A percentile compares a stretch with the other conserved stretches of the same genome.
phyloP scores from a whole-genome alignment of 352 stramenopile genomes.

The Elongisporangium anandrum region DNA sequence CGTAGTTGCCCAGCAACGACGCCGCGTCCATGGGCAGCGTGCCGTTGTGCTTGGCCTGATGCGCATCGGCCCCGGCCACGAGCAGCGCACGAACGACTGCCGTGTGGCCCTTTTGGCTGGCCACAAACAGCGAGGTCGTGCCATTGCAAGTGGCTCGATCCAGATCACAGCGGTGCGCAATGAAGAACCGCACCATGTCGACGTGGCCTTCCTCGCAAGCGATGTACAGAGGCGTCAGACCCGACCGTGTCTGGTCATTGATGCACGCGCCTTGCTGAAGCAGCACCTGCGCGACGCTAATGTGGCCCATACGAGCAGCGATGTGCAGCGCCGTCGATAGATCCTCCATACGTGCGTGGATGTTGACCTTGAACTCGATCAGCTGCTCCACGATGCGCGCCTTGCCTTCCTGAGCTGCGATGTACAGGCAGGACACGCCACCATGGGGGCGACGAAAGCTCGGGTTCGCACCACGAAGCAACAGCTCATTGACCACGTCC shows the following conservation, averaged over 20 bases:
- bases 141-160: constrained; percentile 48
- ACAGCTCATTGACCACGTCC: constrained; percentile 49
- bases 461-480: constrained; percentile 50
- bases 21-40: constrained; percentile 72
- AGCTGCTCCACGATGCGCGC: constrained; percentile 51
- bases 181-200: constrained; percentile 53
- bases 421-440: constrained; percentile 74
- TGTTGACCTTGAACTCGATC: constrained; percentile 36
- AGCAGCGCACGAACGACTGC: constrained; percentile 55
- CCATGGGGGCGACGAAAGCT: constrained; percentile 57
- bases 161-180: constrained; percentile 25
- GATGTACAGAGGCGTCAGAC: constrained; percentile 77
- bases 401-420: constrained; percentile 79
- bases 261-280: constrained; percentile 45
- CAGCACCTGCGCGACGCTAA: constrained; percentile 42
- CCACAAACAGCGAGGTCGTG: constrained; percentile 70
- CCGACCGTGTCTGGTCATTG: constrained; percentile 74
- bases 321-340: constrained; percentile 75
- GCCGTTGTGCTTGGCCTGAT: constrained; percentile 65
- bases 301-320: constrained; percentile 72
- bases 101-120: constrained; percentile 67
- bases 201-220: constrained; percentile 79
- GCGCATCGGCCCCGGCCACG: constrained; percentile 38
- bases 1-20: constrained; percentile 53
- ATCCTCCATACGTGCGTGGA: constrained; percentile 74